Evolutionary conservation across 257 asterid genomes (phyloP), one percentile per base, ranked within the genome.

Genomic region (Jaltomata sinuosa): DNA sequence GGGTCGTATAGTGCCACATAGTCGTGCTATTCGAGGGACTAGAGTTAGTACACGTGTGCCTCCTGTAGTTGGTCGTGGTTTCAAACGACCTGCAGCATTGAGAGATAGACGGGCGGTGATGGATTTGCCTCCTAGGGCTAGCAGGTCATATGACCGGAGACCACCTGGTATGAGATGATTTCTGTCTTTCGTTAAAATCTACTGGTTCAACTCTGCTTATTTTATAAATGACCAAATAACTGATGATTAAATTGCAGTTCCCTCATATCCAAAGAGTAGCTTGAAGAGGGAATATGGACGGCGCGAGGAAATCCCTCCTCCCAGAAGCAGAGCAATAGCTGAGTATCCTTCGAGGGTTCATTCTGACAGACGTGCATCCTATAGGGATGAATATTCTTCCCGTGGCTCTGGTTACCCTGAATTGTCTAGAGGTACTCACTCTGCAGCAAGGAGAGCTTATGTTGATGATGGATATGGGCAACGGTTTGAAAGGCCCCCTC

Each of bases 401-500:
- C 97, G 92, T 18, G 95, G 93, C 84, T 90, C 96, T 88, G 92
- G 91, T 69, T 95, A 94, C 87, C 89, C 93, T 68, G 97, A 94
- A 88, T 62, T 90, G 50, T 90, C 98, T 78, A 91, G 97, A 90
- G 95, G 92, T 84, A 53, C 92, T 62, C 89, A 94, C 69, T 85
- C 98, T 68, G 81, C 93, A 31, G 83, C 91, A 22, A 91, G 98
- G 90, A 91, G 96, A 87, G 88, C 96, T 86, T 97, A 95, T 89
- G 91, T 86, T 84, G 99, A 97, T 79, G 98, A 94, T 88, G 91
- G 93, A 32, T 94, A 94, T 85, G 90, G 87, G 82, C 98, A 90
- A 83, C 90, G 97, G 89, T 93, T 92, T 85, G 98, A 97, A 87
- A 93, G 97, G 93, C 97, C 96, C 15, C 97, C 93, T 90, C 91